Base-by-base conservation (phyloP, 176 grass and related monocot species). In the Zea luxurians region DNA sequence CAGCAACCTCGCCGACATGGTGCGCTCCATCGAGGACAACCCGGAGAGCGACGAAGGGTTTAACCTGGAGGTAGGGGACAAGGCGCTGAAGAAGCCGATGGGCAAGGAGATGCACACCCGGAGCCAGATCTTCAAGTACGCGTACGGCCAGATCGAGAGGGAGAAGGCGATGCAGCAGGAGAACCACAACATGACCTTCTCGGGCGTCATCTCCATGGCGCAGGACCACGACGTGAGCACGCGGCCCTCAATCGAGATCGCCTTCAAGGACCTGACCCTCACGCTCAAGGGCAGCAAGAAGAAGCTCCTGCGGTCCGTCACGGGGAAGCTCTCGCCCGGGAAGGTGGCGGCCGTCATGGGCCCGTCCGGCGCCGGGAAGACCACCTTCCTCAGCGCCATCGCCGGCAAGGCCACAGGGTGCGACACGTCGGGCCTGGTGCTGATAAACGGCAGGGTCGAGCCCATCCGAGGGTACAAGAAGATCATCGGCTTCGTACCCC, bases 341-440 rank as follows among this genome's bases (percentile, higher is more conserved):
- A 88, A 83, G 42, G 87, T 98, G 34, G 92, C 96, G 43, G 96
- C 96, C 4, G 92, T 98, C 50, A 98, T 98, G 96, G 96, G 96
- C 18, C 96, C 96, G 0, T 98, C 96, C 0, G 96, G 96, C 21
- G 96, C 96, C 13, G 96, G 96, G 10, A 98, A 98, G 71, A 98
- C 96, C 48, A 98, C 96, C 13, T 98, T 98, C 42, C 75, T 98
- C 37, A 98, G 80, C 45, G 96, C 96, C 53, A 69, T 98, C 27
- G 88, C 96, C n/a, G 96, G 96, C n/a, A 98, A 98, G 83, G 92
- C 92, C 58, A 90, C 96, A n/a, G 96, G 96, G 13, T 98, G 96
- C 60, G 81, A 87, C 44, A 83, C 81, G 48, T 85, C 96, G 1
- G 96, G 96, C 20, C 41, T 81, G 43, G 81, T 98, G 4, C 83